A percentile compares a stretch with the other conserved stretches of the same genome.
These are phyloP conservation scores for Cystobasidiaceae sp. DNA, from an alignment of 1,284 basidiomycete genomes.

Conservation along the genomic window DNA sequence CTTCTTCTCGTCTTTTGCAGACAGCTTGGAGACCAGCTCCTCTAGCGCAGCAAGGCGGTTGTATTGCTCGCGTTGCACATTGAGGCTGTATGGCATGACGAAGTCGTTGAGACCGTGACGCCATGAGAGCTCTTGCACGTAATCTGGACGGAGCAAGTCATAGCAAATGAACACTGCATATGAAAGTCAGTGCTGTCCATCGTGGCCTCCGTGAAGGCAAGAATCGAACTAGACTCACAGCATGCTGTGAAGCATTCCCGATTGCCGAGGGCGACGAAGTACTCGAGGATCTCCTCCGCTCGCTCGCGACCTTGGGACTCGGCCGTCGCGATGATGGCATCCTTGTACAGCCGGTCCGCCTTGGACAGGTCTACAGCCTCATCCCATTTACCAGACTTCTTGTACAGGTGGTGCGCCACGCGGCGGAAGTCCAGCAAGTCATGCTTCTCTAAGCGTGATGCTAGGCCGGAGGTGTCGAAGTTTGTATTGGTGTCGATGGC, in stretches of 20 bases:
- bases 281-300: conserved; percentile 86
- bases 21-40: conserved; percentile 73
- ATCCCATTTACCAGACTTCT: conserved; percentile 94
- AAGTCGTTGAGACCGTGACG: conserved; percentile 91
- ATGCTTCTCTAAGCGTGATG: conserved; percentile 79
- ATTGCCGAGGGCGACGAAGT: conserved; percentile 77
- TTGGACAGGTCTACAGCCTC: conserved; percentile 92
- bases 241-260: conserved; percentile 94
- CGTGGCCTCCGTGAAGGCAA: background rate
- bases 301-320: conserved; percentile 73
- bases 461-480: conserved; percentile 87
- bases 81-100: conserved; percentile 90
- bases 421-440: conserved; percentile 92
- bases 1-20: conserved; percentile 75
- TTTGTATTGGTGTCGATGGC: conserved; percentile 97
- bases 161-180: conserved; percentile 53
- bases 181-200: background rate
- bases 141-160: conserved; percentile 82
- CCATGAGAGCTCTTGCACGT: conserved; percentile 94
- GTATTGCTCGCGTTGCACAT: conserved; percentile 68
- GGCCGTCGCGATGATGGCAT: conserved; percentile 89
- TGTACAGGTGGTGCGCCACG: conserved; percentile 91
- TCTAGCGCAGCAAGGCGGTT: conserved; percentile 59
- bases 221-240: conserved; percentile 55
- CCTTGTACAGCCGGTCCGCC: conserved; percentile 83